phyloP scores from a whole-genome alignment of 139 green algal species.

The Micractinium sp. region DNA sequence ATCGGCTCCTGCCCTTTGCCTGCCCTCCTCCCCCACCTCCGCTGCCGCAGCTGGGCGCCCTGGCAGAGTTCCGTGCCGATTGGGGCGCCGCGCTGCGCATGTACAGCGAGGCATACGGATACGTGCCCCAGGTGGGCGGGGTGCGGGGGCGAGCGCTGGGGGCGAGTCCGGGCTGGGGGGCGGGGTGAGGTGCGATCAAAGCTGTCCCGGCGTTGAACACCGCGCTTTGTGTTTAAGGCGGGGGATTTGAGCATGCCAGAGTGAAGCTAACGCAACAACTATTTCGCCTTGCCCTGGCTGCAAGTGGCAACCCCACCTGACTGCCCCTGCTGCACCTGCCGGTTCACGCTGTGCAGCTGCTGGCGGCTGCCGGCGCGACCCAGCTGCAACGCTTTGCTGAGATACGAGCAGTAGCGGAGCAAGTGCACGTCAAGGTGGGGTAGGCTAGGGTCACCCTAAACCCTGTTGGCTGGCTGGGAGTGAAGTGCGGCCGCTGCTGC shows the following conservation, averaged over 20 bases:
- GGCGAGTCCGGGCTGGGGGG: too few species aligned
- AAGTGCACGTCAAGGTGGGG: slow-evolving; percentile 56
- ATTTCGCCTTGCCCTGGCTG: not conserved
- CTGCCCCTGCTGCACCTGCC: not conserved
- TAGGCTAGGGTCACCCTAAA: not conserved
- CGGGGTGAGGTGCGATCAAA: not conserved
- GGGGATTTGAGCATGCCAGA: too few species aligned
- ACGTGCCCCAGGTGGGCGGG: slow-evolving; percentile 32
- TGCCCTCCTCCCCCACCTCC: not conserved
- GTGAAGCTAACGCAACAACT: not conserved
- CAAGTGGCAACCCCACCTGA: not conserved
- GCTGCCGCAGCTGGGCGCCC: slow-evolving; percentile 43
- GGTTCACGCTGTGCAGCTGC: not conserved
- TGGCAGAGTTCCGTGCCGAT: slow-evolving; percentile 55
- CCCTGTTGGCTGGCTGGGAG: not conserved
- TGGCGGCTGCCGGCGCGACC: not conserved
- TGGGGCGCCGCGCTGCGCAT: slow-evolving; percentile 50
- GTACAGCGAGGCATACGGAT: slow-evolving; percentile 52
- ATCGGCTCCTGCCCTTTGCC: slow-evolving; percentile 40
- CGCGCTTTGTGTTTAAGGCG: too few species aligned
- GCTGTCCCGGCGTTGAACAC: too few species aligned
- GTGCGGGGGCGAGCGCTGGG: too few species aligned
- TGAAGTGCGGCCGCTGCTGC: not conserved
- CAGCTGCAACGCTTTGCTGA: slow-evolving; percentile 54
- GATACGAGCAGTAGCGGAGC: slow-evolving; percentile 51